Evolutionary conservation across 2,329 filamentous ascomycete species (phyloP).

Genomic region (Fusarium citri): DNA sequence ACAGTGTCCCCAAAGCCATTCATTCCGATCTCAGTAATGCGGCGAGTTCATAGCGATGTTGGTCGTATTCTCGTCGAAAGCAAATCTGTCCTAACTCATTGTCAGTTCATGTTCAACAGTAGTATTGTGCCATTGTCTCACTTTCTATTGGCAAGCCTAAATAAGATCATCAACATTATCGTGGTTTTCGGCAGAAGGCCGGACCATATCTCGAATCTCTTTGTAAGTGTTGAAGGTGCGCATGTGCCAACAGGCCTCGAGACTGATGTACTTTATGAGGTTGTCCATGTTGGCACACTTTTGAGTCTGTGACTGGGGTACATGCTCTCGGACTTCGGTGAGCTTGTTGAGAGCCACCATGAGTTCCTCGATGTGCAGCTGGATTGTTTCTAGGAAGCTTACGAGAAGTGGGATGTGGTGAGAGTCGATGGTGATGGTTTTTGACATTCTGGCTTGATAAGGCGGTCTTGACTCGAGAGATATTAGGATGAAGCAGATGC

Average conservation of each 20-base stretch:
- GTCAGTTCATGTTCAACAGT: not conserved
- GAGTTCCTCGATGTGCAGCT: slow-evolving; percentile 2
- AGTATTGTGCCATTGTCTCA: not conserved
- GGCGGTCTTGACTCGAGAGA: not conserved
- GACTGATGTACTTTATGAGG: slow-evolving; percentile 7
- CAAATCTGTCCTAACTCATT: not conserved
- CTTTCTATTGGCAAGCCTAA: not conserved
- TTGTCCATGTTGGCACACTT: not conserved
- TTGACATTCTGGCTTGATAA: not conserved
- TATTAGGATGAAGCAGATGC: not conserved
- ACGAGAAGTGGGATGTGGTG: slow-evolving; percentile 4
- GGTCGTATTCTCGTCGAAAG: not conserved
- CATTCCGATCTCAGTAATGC: not conserved
- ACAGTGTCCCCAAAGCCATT: not conserved
- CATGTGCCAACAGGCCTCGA: slow-evolving; percentile 12
- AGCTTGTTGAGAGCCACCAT: slow-evolving; percentile 6
- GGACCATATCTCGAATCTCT: not conserved
- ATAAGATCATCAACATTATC: not conserved
- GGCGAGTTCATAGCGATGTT: not conserved
- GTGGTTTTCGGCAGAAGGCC: not conserved
- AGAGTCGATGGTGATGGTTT: not conserved
- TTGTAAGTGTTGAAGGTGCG: not conserved
- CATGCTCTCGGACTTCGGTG: not conserved
- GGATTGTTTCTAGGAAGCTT: not conserved
- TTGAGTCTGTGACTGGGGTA: not conserved